Conservation (phyloP, 2,329 filamentous ascomycete genomes). For the Hypoxylon sp. region DNA sequence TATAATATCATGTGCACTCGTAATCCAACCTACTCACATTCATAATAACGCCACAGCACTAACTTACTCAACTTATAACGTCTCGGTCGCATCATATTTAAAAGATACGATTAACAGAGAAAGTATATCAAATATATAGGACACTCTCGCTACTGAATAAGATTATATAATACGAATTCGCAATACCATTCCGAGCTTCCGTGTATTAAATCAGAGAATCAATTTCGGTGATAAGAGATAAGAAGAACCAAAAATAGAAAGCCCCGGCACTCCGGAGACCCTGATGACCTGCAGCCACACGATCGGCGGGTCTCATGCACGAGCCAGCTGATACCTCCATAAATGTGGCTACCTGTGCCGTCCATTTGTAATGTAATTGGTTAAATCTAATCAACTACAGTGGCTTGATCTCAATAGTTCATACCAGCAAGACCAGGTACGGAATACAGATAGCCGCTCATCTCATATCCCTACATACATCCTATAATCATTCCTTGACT, state of each 20-base stretch:
- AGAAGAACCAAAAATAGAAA: slow-evolving; percentile 21
- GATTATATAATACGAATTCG: too few relatives aligned
- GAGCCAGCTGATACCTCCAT: slow-evolving; percentile 19
- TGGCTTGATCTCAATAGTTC: background rate
- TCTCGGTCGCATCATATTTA: background rate
- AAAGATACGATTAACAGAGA: background rate
- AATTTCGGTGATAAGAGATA: background rate
- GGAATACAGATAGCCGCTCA: slow-evolving; percentile 5
- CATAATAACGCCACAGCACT: background rate
- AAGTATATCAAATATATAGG: background rate
- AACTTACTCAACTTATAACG: background rate
- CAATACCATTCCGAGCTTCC: too few relatives aligned
- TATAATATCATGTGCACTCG: background rate
- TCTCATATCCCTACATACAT: slow-evolving; percentile 4
- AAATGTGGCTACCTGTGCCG: slow-evolving; percentile 14
- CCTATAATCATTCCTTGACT: slow-evolving; percentile 1
- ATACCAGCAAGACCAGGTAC: too few relatives aligned
- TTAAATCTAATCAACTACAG: background rate
- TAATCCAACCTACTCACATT: background rate
- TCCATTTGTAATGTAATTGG: slow-evolving; percentile 18
- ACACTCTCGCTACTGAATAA: background rate
- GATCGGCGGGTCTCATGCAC: slow-evolving; percentile 12
- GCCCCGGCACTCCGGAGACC: background rate
- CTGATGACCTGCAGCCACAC: slow-evolving; percentile 24
- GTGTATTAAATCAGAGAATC: too few relatives aligned